Evolutionary conservation across 148 eudicot species (phyloP).

Genomic region (Nepenthes mirabilis): DNA sequence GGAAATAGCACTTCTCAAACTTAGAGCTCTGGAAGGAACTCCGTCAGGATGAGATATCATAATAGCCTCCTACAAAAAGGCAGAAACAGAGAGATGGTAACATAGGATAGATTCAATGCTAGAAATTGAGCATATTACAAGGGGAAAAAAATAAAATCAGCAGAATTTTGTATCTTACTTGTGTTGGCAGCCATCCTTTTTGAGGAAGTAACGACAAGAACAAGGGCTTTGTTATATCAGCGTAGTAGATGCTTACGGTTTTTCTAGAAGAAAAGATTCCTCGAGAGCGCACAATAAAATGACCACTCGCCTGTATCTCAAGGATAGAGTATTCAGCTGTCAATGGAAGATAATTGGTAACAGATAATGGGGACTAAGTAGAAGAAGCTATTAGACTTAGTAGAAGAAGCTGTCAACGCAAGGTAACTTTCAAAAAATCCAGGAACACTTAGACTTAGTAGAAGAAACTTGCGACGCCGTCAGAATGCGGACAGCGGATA

Average conservation of each 20-base stretch:
- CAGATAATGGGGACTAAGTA: slow-evolving; percentile 61
- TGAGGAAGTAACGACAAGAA: slow-evolving; percentile 24
- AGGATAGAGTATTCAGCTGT: slow-evolving; percentile 76
- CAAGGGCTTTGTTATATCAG: slow-evolving; percentile 66
- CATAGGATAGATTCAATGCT: too few species aligned
- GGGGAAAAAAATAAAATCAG: too few species aligned
- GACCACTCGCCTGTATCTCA: slow-evolving; percentile 76
- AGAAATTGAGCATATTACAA: too few species aligned
- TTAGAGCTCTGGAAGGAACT: background rate
- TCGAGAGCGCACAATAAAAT: slow-evolving; percentile 57
- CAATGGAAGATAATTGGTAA: slow-evolving; percentile 80
- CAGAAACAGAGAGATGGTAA: too few species aligned
- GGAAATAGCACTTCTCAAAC: too few species aligned
- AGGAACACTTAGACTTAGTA: too few species aligned
- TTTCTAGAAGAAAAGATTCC: slow-evolving; percentile 72
- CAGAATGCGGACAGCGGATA: too few species aligned
- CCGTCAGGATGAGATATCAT: slow-evolving; percentile 62
- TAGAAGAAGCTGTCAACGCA: too few species aligned
- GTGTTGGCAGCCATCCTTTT: too few species aligned
- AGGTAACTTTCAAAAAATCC: too few species aligned
- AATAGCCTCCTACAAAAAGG: slow-evolving; percentile 56
- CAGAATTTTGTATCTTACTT: slow-evolving; percentile 54
- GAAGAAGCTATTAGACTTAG: slow-evolving; percentile 16
- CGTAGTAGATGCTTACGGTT: slow-evolving; percentile 58
- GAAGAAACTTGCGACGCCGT: too few species aligned